phyloP scores from a whole-genome alignment of 305 asterid species.

The Petunia hybrid region DNA sequence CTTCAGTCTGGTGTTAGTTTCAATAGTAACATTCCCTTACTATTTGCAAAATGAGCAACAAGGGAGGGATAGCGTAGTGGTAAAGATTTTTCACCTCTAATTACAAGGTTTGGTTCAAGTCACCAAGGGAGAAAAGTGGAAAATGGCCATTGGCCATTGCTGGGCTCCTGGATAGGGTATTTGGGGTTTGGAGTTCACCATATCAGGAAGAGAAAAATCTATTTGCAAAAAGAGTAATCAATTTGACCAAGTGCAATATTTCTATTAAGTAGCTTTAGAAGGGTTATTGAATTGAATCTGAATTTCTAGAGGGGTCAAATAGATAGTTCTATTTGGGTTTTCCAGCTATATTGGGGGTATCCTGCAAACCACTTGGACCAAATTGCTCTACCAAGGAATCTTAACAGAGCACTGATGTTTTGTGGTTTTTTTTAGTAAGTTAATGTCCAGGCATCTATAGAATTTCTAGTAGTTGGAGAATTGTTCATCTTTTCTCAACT shows the following conservation, averaged over 20 bases:
- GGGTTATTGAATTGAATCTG: not conserved
- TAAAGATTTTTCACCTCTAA: not conserved
- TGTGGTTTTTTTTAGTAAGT: not conserved
- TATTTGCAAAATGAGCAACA: too few relatives aligned
- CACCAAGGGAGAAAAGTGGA: not conserved
- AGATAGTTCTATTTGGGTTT: not conserved
- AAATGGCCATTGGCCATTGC: not conserved
- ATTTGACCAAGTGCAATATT: not conserved
- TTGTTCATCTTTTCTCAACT: slow-evolving; percentile 6
- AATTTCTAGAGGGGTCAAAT: not conserved
- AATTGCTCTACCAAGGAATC: not conserved
- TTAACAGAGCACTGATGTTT: not conserved
- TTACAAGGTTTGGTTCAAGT: not conserved
- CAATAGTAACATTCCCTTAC: too few relatives aligned
- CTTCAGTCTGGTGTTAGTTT: too few relatives aligned
- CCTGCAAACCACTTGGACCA: not conserved
- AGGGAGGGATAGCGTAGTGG: not conserved
- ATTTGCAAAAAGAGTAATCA: not conserved
- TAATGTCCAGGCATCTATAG: not conserved
- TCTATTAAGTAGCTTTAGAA: not conserved
- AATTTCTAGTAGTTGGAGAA: not conserved
- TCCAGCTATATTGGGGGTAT: not conserved
- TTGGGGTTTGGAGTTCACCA: not conserved
- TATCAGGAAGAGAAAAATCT: not conserved
- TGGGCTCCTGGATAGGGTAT: not conserved